Conservation (phyloP, 1,284 basidiomycete species). For the Cystobasidiaceae sp. region DNA sequence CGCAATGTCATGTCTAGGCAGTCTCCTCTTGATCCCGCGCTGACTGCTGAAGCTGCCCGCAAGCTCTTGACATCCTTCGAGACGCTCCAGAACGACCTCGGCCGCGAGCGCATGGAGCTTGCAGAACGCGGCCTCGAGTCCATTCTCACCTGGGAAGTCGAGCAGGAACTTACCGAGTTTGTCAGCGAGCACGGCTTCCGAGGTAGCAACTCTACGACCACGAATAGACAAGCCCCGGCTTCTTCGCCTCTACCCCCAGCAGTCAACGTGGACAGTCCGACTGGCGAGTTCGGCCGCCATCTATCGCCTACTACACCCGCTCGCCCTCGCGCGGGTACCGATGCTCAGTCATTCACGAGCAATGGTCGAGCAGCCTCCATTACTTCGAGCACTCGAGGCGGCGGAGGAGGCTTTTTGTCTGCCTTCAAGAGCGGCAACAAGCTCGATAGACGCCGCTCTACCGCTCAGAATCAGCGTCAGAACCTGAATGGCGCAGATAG, state of each 20-base stretch:
- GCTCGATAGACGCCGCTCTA: slow-evolving; percentile 20
- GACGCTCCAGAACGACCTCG: slow-evolving; percentile 29
- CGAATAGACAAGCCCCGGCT: neutral
- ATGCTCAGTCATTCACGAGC: slow-evolving; percentile 3
- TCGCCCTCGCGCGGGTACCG: slow-evolving; percentile 10
- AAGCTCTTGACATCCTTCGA: slow-evolving; percentile 26
- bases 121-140: slow-evolving; percentile 20
- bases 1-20: neutral
- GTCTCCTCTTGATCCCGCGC: neutral
- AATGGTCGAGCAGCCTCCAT: slow-evolving; percentile 19
- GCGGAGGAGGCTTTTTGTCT: slow-evolving; percentile 17
- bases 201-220: neutral
- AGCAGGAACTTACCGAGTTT: slow-evolving; percentile 28
- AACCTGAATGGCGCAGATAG: slow-evolving; percentile 12
- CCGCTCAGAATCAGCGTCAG: slow-evolving; percentile 6
- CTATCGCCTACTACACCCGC: neutral
- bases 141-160: slow-evolving; percentile 26
- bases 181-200: slow-evolving; percentile 23
- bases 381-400: slow-evolving; percentile 16
- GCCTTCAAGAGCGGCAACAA: slow-evolving; percentile 26
- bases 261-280: slow-evolving; percentile 18
- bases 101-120: slow-evolving; percentile 26
- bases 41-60: neutral
- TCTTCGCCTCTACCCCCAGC: slow-evolving; percentile 4
- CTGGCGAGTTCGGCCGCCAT: slow-evolving; percentile 15